These are phyloP conservation scores for Silybum marianum DNA, from an alignment of 129 eudicot genomes.

Conservation along the genomic window DNA sequence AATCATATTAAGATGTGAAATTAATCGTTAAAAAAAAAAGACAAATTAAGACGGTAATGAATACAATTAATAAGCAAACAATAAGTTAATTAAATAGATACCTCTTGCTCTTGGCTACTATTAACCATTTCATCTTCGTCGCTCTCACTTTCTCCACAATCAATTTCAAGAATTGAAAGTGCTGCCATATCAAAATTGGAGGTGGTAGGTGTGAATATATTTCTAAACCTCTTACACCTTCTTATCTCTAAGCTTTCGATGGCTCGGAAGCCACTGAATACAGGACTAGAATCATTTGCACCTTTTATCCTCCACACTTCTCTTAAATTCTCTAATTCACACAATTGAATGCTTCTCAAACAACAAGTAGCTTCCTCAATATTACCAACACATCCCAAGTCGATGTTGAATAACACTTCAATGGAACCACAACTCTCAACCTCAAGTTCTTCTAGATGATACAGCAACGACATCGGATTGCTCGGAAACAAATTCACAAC, in stretches of 20 bases:
- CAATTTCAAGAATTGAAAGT: background rate
- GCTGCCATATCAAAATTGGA: background rate
- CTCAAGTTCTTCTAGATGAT: background rate
- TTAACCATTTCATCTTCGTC: too few species aligned
- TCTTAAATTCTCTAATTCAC: background rate
- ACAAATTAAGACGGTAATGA: too few species aligned
- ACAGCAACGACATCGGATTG: background rate
- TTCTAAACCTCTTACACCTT: background rate
- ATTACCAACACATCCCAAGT: background rate
- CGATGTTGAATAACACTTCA: slow-evolving; percentile 16
- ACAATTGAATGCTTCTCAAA: background rate
- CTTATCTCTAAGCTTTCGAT: background rate
- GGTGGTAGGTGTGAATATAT: background rate
- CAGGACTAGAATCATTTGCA: background rate
- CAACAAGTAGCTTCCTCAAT: background rate
- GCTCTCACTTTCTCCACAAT: background rate
- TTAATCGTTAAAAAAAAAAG: too few species aligned
- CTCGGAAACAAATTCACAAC: background rate
- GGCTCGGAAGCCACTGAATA: background rate
- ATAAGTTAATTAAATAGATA: too few species aligned
- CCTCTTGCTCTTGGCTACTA: background rate
- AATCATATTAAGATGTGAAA: too few species aligned
- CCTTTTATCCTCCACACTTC: slow-evolving; percentile 17
- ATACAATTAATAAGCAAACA: too few species aligned
- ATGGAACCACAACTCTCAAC: background rate